Evolutionary conservation across 441 rosid genomes (phyloP), one percentile per base, ranked within the genome.

Genomic region (Macaranga tanarius): DNA sequence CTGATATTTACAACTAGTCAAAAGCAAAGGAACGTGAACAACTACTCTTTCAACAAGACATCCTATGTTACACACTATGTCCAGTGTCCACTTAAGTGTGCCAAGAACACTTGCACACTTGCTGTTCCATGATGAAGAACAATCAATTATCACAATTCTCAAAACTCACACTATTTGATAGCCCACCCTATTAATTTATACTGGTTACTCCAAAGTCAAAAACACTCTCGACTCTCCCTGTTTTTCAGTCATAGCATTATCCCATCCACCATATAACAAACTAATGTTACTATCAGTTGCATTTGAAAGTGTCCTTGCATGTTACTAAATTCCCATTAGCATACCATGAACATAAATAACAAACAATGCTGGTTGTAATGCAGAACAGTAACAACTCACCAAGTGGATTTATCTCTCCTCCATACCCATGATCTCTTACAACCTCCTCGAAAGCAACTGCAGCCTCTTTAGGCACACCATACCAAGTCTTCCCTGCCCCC

Each of bases 401-500:
- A 67, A 93, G 96, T 72, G 99, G 99, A 86, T 96, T 96, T 65
- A 89, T 80, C 87, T 96, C 99, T 76, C 81, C 98, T 42, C 94
- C 96, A 75, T 93, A 96, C 28, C 99, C 99, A 73, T 93, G 91
- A 88, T 89, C 88, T 83, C 97, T 85, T 69, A 93, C 94, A 25
- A 96, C 98, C 76, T 96, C 99, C 87, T 96, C 99, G 51, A 96
- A 93, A 0, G 98, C 99, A 69, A 81, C 86, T 2, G 93, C 97
- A 9, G 97, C 98, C 58, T 93, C 97, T 83, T 81, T 86, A 0
- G 97, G 98, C 67, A 96, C 98, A 12, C 97, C 98, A 72, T 93
- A 93, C 99, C 99, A 96, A 57, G 99, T 96, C 86, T 96, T 96
- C 72, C 87, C 84, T 62, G 97, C 95, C 40, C 99, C 99, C 87